Base-by-base conservation (phyloP, 768 basidiomycete species). In the Hypsizygus marmoreus region DNA sequence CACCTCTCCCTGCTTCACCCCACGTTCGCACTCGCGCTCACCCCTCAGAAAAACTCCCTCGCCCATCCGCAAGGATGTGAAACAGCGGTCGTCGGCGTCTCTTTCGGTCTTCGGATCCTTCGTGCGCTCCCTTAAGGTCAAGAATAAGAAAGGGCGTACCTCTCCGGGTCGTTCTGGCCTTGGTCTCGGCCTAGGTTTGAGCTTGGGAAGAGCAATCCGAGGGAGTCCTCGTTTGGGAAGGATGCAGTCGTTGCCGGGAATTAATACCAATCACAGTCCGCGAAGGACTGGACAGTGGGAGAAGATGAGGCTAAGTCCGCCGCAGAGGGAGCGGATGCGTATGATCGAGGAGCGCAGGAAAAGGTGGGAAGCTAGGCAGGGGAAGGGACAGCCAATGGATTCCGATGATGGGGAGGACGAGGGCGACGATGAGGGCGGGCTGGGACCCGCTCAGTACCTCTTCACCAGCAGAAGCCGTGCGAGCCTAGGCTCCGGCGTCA, bases 41-140 rank as follows among this genome's bases (percentile, higher is more conserved):
- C 41, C 51, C 7, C 43, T 43, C 4, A 24, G 26, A 6, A 45
- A 12, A 28, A 48, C 43, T 6, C 43, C 43, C 8, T 53, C 43
- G 11, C 34, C 40, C 17, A 33, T 32, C 12, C 51, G 43, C 39
- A 53, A 49, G 22, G 23, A 33, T n/a, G n/a, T n/a, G n/a, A n/a
- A n/a, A n/a, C n/a, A n/a, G 23, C 47, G 40, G 23, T 53, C 47
- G 10, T 45, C 51, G 14, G 16, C 43, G 24, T 53, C 47, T 8
- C 10, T 30, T 14, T 48, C 51, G 6, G 6, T 45, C 20, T 40
- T 48, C 16, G 32, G 33, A 11, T 38, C 46, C 12, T 34, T 52
- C 14, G 11, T 52, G 4, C 22, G 28, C 22, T 33, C 31, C 1
- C 24, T 53, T 20, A 48, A 45, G 17, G 23, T 35, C 39, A 49